Conservation (phyloP, 768 basidiomycete species). For the Rubroboletus satanas region DNA sequence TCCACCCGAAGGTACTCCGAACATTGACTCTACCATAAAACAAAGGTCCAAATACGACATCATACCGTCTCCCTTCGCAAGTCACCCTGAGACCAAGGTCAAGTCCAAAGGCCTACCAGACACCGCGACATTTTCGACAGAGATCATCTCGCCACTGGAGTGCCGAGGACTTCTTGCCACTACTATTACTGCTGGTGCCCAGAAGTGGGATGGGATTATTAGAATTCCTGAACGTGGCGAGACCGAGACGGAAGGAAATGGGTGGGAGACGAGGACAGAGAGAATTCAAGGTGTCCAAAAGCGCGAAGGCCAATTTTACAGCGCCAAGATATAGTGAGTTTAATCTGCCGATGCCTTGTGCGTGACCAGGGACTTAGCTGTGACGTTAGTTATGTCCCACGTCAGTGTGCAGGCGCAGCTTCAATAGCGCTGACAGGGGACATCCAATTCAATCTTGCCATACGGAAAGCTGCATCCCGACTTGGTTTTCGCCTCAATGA, state of each 20-base stretch:
- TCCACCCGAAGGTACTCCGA: slow-evolving; percentile 16
- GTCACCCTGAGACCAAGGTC: slow-evolving; percentile 6
- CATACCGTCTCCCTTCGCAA: slow-evolving; percentile 19
- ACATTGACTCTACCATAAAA: slow-evolving; percentile 13
- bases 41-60: slow-evolving; percentile 3
- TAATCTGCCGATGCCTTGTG: neutral
- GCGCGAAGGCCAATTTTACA: slow-evolving; percentile 37
- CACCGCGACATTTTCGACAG: slow-evolving; percentile 30
- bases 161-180: slow-evolving; percentile 44
- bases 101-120: slow-evolving; percentile 3
- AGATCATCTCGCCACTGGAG: slow-evolving; percentile 41
- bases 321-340: slow-evolving; percentile 33
- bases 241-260: slow-evolving; percentile 9
- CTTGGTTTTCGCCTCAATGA: slow-evolving; percentile 53
- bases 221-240: slow-evolving; percentile 39
- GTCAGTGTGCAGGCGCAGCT: slow-evolving; percentile 42
- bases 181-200: slow-evolving; percentile 28
- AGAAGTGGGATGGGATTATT: slow-evolving; percentile 51
- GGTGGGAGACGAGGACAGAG: slow-evolving; percentile 28
- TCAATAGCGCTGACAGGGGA: slow-evolving; percentile 58
- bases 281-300: slow-evolving; percentile 25
- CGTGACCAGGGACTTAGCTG: neutral
- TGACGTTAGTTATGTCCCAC: slow-evolving; percentile 19
- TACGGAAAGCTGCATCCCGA: slow-evolving; percentile 41
- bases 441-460: slow-evolving; percentile 39